These are phyloP conservation scores for Ajuga reptans DNA, from an alignment of 305 asterid species.

Conservation along the genomic window DNA sequence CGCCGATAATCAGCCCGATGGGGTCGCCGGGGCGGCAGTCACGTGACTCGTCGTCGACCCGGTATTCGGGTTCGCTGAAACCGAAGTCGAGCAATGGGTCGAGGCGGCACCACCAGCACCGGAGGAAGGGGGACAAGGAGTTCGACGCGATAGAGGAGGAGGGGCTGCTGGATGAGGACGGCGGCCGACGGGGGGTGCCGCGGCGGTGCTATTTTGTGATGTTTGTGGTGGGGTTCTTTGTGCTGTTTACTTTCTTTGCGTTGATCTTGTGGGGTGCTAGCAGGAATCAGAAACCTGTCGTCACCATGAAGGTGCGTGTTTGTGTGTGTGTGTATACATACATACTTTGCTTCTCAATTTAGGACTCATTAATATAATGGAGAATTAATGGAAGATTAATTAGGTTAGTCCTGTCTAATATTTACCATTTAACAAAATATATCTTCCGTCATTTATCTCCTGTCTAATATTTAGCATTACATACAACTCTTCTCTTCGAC, in stretches of 20 bases:
- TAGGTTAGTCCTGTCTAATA: too few relatives aligned
- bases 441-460: too few relatives aligned
- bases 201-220: conserved; percentile 67
- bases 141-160: conserved; percentile 94
- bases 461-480: too few relatives aligned
- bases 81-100: conserved; percentile 79
- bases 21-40: conserved; percentile 93
- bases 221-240: conserved; percentile 60
- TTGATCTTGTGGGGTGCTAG: conserved; percentile 92
- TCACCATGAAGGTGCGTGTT: conserved; percentile 66
- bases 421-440: too few relatives aligned
- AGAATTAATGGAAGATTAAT: too few relatives aligned
- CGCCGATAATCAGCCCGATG: conserved; percentile 80
- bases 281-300: conserved; percentile 71
- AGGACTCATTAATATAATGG: too few relatives aligned
- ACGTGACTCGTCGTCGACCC: conserved; percentile 84
- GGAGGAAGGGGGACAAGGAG: conserved; percentile 47
- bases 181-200: conserved; percentile 34
- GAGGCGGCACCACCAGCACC: conserved; percentile 41
- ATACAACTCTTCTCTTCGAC: too few relatives aligned
- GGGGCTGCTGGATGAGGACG: conserved; percentile 64
- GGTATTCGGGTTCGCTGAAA: conserved; percentile 79
- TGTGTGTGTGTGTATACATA: background rate
- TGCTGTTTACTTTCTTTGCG: conserved; percentile 65
- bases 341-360: too few relatives aligned